phyloP scores from a whole-genome alignment of 257 asterid species.

The Salvia hispanica region DNA sequence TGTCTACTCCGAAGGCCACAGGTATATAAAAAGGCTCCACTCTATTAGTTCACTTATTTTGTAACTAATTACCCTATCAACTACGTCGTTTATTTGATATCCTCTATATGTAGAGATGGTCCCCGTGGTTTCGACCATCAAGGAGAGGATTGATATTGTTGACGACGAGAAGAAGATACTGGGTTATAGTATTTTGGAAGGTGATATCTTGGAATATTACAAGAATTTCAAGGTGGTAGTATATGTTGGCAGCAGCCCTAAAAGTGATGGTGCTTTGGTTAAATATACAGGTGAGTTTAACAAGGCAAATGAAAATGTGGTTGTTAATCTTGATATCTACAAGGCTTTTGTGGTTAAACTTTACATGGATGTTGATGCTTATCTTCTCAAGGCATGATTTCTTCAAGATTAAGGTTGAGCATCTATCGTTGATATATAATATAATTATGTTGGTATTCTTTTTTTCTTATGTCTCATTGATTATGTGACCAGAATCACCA shows the following conservation, averaged over 20 bases:
- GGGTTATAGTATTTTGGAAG: conserved; percentile 9
- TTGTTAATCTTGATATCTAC: not conserved
- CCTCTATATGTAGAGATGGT: not conserved
- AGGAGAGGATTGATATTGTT: conserved; percentile 16
- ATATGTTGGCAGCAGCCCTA: not conserved
- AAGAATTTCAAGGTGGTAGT: not conserved
- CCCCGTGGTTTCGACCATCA: not conserved
- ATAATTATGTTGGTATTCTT: too few species aligned
- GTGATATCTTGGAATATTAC: conserved; percentile 1
- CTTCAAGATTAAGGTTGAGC: too few species aligned
- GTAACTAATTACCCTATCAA: too few species aligned
- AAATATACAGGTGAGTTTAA: conserved; percentile 18
- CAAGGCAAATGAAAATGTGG: conserved; percentile 1
- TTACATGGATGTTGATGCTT: conserved; percentile 1
- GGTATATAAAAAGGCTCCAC: not conserved
- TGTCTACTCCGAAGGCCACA: not conserved
- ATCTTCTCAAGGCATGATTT: conserved; percentile 13
- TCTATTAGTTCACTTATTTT: not conserved
- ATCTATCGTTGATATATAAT: too few species aligned
- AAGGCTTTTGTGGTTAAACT: not conserved
- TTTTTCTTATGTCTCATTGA: too few species aligned
- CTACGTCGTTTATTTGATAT: too few species aligned
- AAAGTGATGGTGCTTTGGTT: not conserved
- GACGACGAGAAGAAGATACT: conserved; percentile 15
- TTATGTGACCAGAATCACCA: too few species aligned